A percentile compares a stretch with the other conserved stretches of the same genome.
Conservation (phyloP, 2,329 filamentous ascomycete species). For the Ilyonectria mors-panacis region DNA sequence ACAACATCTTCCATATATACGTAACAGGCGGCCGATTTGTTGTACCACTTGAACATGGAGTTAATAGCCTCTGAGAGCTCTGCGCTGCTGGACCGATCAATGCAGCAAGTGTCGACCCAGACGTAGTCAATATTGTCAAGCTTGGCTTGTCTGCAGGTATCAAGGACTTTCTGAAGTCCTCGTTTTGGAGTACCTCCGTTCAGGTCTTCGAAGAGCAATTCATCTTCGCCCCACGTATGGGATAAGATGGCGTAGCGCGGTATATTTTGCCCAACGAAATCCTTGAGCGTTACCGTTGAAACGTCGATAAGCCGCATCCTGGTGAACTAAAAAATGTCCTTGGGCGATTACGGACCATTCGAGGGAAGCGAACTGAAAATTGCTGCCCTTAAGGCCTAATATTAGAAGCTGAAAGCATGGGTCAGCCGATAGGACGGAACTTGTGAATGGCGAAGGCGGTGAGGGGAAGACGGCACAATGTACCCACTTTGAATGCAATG, state of each 20-base stretch:
- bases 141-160: constrained; percentile 39
- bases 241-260: constrained; percentile 45
- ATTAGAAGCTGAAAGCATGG: too few species aligned
- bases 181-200: constrained; percentile 32
- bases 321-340: too few species aligned
- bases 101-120: constrained; percentile 48
- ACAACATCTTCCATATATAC: constrained; percentile 43
- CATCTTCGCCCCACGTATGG: constrained; percentile 46
- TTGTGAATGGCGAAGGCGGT: too few species aligned
- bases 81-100: constrained; percentile 44
- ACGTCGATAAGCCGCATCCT: too few species aligned
- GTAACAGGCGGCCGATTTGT: constrained; percentile 38
- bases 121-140: constrained; percentile 38
- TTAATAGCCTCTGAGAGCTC: constrained; percentile 45
- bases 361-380: too few species aligned
- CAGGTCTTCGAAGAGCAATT: constrained; percentile 42
- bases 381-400: too few species aligned
- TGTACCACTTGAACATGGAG: constrained; percentile 47
- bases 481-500: too few species aligned
- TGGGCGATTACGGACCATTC: too few species aligned
- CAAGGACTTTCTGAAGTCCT: constrained; percentile 40
- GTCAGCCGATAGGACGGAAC: too few species aligned
- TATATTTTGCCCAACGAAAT: constrained; percentile 28
- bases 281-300: constrained; percentile 38
- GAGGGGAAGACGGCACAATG: too few species aligned